Conservation (phyloP, 1,284 basidiomycete genomes). For the Taiwanofungus camphoratus region DNA sequence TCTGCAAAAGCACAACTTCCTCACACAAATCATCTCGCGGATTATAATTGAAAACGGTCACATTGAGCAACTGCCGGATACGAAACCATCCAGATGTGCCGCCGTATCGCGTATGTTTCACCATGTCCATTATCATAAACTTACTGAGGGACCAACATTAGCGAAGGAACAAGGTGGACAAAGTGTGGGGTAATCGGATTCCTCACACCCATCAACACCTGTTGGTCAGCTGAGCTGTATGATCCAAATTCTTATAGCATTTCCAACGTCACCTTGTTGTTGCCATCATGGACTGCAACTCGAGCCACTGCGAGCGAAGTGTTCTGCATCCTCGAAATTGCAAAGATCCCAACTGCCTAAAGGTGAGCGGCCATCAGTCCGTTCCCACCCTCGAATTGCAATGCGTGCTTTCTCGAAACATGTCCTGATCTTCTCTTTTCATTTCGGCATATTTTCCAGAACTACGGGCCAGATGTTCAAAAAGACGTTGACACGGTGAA, state of each 20-base stretch:
- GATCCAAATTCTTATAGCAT: slow-evolving; percentile 38
- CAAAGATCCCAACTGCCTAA: slow-evolving; percentile 42
- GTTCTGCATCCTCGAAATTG: slow-evolving; percentile 53
- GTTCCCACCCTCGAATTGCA: neutral
- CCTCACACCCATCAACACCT: slow-evolving; percentile 7
- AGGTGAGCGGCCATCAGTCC: slow-evolving; percentile 30
- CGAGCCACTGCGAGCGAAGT: slow-evolving; percentile 54
- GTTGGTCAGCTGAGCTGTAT: slow-evolving; percentile 19
- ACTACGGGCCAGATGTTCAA: slow-evolving; percentile 35
- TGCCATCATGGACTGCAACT: slow-evolving; percentile 66
- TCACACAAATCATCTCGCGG: neutral
- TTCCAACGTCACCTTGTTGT: slow-evolving; percentile 66
- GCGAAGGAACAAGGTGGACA: slow-evolving; percentile 67
- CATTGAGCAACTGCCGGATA: too few species aligned
- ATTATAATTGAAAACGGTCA: neutral
- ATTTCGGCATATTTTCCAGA: slow-evolving; percentile 17
- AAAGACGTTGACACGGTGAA: slow-evolving; percentile 35
- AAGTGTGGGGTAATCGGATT: slow-evolving; percentile 49
- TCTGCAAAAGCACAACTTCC: slow-evolving; percentile 1
- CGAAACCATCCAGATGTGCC: too few species aligned
- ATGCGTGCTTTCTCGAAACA: neutral
- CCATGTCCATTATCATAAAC: slow-evolving; percentile 1
- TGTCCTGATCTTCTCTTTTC: neutral
- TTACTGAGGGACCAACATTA: slow-evolving; percentile 23
- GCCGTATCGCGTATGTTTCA: slow-evolving; percentile 31